Base-by-base conservation (phyloP, 208 protist genomes). In the Leishmania arabica region DNA sequence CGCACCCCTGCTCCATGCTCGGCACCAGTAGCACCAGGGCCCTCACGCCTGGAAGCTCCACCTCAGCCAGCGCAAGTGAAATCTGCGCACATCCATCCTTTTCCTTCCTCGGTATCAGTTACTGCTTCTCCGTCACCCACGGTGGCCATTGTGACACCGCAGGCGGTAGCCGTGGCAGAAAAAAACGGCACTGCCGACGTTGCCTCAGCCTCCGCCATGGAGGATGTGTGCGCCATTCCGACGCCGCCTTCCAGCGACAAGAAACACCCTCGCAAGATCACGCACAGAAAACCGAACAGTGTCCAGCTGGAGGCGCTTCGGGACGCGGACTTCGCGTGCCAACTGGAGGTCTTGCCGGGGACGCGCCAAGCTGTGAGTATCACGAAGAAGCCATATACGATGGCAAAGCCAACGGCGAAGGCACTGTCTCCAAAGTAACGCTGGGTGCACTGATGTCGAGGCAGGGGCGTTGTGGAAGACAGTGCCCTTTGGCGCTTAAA, bases 251-350 rank as follows among this genome's bases (percentile, higher is more conserved):
- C 15, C 15, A 27, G n/a, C 9, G 64, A n/a, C 27, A 58, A 47
- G 42, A 72, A 42, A 6, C 27, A 17, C 11, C 34, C 3, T 31
- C 76, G 64, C 42, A 79, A 68, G 76, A 17, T 54, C 47, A 56
- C 4, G 76, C 76, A 71, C 24, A 68, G 31, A 31, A 79, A 66
- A 54, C 40, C 40, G 54, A 37, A n/a, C 17, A 37, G 54, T 31
- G 56, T 15, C 34, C 47, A 81, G 51, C 75, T 60, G 51, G 81
- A 81, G 77, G 74, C 75, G 3, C 53, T 85, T 17, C 71, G 31
- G 71, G 81, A 85, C 40, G 76, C 66, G 49, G 81, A 85, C 47
- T 85, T 85, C 21, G 81, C 77, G 13, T 81, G 69, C 54, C 75
- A 74, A 47, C 71, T 85, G 60, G 70, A 74, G 56, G 81, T 66